These are phyloP conservation scores for Cladosporium halotolerans DNA, from an alignment of 2,329 filamentous ascomycete genomes.

Conservation along the genomic window DNA sequence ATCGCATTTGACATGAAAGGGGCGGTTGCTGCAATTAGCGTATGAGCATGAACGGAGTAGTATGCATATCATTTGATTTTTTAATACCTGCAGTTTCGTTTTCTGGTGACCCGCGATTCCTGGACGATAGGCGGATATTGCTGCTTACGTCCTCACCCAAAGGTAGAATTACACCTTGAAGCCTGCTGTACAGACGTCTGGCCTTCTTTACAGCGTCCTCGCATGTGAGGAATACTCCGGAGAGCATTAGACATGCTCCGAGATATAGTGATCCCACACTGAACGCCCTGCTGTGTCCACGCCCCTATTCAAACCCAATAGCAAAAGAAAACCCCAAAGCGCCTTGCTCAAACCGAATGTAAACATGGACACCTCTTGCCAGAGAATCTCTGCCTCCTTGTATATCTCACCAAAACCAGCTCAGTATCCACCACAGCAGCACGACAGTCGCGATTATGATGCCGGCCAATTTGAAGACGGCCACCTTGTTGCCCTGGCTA, in stretches of 20 bases:
- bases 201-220: background rate
- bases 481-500: slow-evolving; percentile 79
- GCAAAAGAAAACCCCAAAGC: slow-evolving; percentile 8
- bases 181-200: background rate
- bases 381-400: background rate
- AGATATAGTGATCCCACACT: background rate
- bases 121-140: no score
- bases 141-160: no score
- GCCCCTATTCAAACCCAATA: background rate
- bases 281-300: background rate
- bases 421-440: slow-evolving; percentile 63
- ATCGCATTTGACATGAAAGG: background rate
- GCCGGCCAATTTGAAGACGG: slow-evolving; percentile 80
- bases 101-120: no score
- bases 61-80: background rate
- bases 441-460: slow-evolving; percentile 71
- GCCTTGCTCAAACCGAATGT: slow-evolving; percentile 10
- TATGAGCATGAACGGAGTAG: background rate
- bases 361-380: background rate
- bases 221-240: background rate
- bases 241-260: background rate
- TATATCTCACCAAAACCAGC: slow-evolving; percentile 25
- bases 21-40: slow-evolving; percentile 8
- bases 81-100: background rate
- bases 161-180: no score